phyloP scores from a whole-genome alignment of 2,329 filamentous ascomycete species.

The Colletotrichum sp. region DNA sequence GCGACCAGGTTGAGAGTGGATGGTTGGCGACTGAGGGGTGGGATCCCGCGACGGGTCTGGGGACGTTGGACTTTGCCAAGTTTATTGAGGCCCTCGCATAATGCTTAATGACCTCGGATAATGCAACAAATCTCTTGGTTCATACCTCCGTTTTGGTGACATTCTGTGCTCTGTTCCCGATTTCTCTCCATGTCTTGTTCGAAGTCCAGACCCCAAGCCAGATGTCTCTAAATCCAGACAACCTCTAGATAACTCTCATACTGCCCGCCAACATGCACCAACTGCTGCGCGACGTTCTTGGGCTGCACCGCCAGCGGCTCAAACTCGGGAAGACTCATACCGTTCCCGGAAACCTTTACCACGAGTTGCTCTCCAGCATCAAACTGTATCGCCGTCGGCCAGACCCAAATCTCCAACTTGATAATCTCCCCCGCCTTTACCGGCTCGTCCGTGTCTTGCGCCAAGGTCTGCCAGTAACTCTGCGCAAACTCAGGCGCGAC shows the following conservation, averaged over 20 bases:
- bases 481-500: neutral
- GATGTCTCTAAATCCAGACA: neutral
- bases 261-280: neutral
- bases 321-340: neutral
- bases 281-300: neutral
- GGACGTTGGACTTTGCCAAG: neutral
- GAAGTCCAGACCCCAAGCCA: accelerated
- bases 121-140: neutral
- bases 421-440: neutral
- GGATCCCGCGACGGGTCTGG: slow-evolving; percentile 3
- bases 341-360: neutral
- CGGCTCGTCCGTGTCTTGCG: neutral
- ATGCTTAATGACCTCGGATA: neutral
- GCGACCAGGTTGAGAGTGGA: neutral
- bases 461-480: neutral
- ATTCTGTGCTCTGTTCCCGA: neutral
- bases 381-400: neutral
- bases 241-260: neutral
- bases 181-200: too few relatives aligned
- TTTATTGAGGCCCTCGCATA: neutral
- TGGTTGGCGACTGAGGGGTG: neutral
- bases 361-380: neutral
- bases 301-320: neutral
- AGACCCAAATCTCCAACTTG: neutral
- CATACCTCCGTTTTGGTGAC: neutral